phyloP scores from a whole-genome alignment of 768 basidiomycete species.

The Rhodotorula taiwanensis region DNA sequence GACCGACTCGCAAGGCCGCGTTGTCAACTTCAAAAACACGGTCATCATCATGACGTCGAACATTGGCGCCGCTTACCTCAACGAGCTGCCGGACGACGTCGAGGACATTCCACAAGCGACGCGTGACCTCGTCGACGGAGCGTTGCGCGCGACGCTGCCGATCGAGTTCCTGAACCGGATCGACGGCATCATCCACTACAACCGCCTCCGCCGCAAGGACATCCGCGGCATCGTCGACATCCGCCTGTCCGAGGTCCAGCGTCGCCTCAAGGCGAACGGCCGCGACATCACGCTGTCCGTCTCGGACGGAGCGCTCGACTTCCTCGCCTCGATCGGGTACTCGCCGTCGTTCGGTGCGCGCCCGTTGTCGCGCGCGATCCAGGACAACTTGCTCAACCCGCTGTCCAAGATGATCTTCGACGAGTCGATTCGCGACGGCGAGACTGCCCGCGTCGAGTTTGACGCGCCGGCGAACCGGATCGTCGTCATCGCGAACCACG shows the following conservation, averaged over 20 bases:
- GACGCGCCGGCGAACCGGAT: slow-evolving; percentile 76
- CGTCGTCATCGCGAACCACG: slow-evolving; percentile 74
- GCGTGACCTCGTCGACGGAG: slow-evolving; percentile 44
- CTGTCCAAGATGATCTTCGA: slow-evolving; percentile 77
- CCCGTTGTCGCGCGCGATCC: slow-evolving; percentile 83
- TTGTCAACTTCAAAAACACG: slow-evolving; percentile 47
- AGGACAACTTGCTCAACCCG: slow-evolving; percentile 85
- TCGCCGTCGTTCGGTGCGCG: slow-evolving; percentile 80
- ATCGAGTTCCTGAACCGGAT: slow-evolving; percentile 46
- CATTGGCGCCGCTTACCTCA: slow-evolving; percentile 46
- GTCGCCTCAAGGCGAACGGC: slow-evolving; percentile 59
- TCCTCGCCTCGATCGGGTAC: slow-evolving; percentile 68
- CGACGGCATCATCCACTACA: slow-evolving; percentile 27
- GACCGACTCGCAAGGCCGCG: slow-evolving; percentile 48
- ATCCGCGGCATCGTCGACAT: slow-evolving; percentile 82
- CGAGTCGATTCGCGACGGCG: slow-evolving; percentile 72
- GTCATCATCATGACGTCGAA: slow-evolving; percentile 44
- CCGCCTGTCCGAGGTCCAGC: slow-evolving; percentile 75
- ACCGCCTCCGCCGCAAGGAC: slow-evolving; percentile 48
- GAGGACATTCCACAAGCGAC: slow-evolving; percentile 36
- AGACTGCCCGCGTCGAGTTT: slow-evolving; percentile 65
- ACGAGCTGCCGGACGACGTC: slow-evolving; percentile 47
- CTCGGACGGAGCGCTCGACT: slow-evolving; percentile 60
- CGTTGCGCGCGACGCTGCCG: slow-evolving; percentile 46
- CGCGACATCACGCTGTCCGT: slow-evolving; percentile 74